Evolutionary conservation across 1,139 yeast genomes (phyloP).

Genomic region (Diutina pseudorugosa): DNA sequence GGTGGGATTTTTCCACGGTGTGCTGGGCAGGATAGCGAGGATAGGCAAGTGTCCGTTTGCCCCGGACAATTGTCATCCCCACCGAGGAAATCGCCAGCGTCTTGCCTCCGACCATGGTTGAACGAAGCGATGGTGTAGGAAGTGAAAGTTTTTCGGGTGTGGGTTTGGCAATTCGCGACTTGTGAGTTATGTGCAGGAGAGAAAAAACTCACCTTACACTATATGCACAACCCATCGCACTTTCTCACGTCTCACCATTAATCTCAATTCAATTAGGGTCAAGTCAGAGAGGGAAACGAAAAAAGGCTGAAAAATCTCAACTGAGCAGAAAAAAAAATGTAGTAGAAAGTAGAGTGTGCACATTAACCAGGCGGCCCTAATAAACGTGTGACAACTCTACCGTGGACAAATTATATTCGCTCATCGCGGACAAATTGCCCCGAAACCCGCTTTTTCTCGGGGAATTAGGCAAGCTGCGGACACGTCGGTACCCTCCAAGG

Average conservation of each 20-base stretch:
- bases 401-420: not conserved
- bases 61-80: not conserved
- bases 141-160: not conserved
- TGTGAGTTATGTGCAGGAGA: not conserved
- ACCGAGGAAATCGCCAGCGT: not conserved
- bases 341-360: too few species aligned
- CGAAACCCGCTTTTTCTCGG: not conserved
- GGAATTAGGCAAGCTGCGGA: too few species aligned
- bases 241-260: too few species aligned
- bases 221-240: too few species aligned
- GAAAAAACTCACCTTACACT: not conserved
- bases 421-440: not conserved
- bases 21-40: slow-evolving; percentile 18
- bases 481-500: too few species aligned
- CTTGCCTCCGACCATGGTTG: not conserved
- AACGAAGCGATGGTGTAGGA: not conserved
- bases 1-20: slow-evolving; percentile 12
- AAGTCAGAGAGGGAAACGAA: too few species aligned
- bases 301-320: too few species aligned
- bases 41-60: slow-evolving; percentile 17
- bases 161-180: too few species aligned
- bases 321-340: too few species aligned
- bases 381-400: too few species aligned
- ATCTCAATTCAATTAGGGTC: too few species aligned
- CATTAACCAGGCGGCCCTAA: too few species aligned